Percentiles rank a stretch among this genome's conserved stretches.
Conservation (phyloP, 306 rosid species). For the Vigna trinervia region DNA sequence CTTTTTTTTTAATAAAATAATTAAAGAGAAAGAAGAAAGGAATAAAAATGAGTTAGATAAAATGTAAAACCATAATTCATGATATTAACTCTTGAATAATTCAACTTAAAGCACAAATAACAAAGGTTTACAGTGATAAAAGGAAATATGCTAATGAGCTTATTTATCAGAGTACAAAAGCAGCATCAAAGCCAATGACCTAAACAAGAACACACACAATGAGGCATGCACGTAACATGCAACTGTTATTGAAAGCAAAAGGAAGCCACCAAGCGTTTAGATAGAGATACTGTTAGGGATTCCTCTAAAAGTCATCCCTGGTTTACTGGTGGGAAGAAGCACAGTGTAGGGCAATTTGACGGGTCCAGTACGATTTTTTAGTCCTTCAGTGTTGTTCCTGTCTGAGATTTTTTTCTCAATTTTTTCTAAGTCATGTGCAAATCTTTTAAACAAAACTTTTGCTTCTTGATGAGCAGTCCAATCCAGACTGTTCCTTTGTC, state of each 20-base stretch:
- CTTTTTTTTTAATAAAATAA: no score
- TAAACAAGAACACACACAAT: not conserved
- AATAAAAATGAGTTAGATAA: no score
- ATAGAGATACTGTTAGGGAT: constrained; percentile 79
- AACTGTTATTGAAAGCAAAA: not conserved
- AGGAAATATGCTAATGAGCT: not conserved
- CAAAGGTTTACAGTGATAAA: not conserved
- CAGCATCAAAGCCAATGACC: not conserved
- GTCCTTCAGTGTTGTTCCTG: constrained; percentile 40
- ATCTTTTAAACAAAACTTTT: not conserved
- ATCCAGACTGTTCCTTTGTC: constrained; percentile 48
- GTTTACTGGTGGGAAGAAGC: constrained; percentile 63
- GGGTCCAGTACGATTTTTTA: constrained; percentile 62
- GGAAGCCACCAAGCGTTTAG: not conserved
- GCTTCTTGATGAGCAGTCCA: constrained; percentile 47
- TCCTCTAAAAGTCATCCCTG: constrained; percentile 74
- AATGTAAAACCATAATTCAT: no score
- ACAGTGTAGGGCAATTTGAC: constrained; percentile 69
- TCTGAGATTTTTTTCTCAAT: constrained; percentile 38
- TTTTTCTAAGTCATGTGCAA: constrained; percentile 12
- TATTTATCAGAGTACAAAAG: not conserved
- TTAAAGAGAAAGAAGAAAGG: no score
- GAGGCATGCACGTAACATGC: no score
- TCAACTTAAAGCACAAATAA: not conserved
- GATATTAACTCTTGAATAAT: not conserved